Conservation (phyloP, 345 rosid species). For the Eucalyptus pauciflora region DNA sequence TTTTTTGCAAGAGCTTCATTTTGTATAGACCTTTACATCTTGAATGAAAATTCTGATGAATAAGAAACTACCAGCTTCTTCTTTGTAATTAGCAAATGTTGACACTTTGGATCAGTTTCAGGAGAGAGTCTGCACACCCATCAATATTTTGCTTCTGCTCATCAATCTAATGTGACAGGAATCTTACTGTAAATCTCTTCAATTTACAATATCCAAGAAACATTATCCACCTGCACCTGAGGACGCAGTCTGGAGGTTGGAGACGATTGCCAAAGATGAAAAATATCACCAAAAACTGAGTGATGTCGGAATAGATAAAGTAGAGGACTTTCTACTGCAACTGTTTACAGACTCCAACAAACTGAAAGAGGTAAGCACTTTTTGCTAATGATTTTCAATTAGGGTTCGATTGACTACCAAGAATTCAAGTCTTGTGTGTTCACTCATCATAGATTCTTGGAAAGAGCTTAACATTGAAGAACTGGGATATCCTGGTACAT, state of each 20-base stretch:
- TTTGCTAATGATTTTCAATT: neutral
- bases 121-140: too few species aligned
- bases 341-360: slow-evolving; percentile 38
- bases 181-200: slow-evolving; percentile 12
- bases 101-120: too few species aligned
- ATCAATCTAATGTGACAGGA: neutral
- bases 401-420: neutral
- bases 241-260: slow-evolving; percentile 93
- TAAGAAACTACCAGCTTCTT: too few species aligned
- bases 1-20: neutral
- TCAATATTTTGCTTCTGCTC: too few species aligned
- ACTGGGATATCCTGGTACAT: neutral
- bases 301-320: slow-evolving; percentile 29
- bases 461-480: neutral
- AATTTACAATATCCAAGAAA: slow-evolving; percentile 56
- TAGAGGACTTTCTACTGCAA: slow-evolving; percentile 70
- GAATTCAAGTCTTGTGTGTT: neutral
- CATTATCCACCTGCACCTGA: slow-evolving; percentile 73
- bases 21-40: neutral
- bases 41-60: neutral
- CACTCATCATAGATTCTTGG: neutral
- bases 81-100: too few species aligned
- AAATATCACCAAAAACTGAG: slow-evolving; percentile 30
- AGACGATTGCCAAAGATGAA: slow-evolving; percentile 83
- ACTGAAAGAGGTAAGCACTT: neutral